Percentiles rank a stretch among this genome's conserved stretches.
Conservation (phyloP, 768 basidiomycete species). For the Holtermanniella nyarrowii region DNA sequence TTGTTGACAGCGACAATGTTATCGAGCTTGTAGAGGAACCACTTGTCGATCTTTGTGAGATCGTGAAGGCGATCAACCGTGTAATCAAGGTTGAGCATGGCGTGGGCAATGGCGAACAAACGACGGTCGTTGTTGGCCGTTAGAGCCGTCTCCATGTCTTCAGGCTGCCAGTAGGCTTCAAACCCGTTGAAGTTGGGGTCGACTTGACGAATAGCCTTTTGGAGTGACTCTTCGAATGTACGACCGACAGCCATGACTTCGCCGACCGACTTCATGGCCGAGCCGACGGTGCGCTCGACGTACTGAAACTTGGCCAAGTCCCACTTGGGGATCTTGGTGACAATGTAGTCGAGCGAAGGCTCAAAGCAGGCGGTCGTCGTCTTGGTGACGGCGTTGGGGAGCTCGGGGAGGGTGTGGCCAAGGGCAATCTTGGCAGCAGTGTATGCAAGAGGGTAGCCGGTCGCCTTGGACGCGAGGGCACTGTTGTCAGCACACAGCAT, state of each 20-base stretch:
- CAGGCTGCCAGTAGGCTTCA: constrained; percentile 80
- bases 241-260: constrained; percentile 99
- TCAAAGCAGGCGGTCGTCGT: constrained; percentile 99
- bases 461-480: constrained; percentile 96
- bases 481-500: constrained; percentile 40
- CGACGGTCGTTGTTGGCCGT: constrained; percentile 85
- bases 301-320: constrained; percentile 95
- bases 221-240: constrained; percentile 95
- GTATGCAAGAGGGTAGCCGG: constrained; percentile 96
- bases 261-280: constrained; percentile 97
- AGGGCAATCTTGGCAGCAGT: constrained; percentile 98
- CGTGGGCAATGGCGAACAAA: constrained; percentile 91
- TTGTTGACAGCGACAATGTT: constrained; percentile 89
- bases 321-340: constrained; percentile 99
- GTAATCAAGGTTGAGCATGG: constrained; percentile 89
- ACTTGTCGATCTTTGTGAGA: constrained; percentile 97
- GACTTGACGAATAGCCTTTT: constrained; percentile 95
- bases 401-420: constrained; percentile 90
- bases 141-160: constrained; percentile 72
- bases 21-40: constrained; percentile 98
- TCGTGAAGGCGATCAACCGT: constrained; percentile 82
- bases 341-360: constrained; percentile 96
- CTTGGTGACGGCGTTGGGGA: constrained; percentile 98
- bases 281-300: constrained; percentile 88
- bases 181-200: constrained; percentile 96